phyloP scores from a whole-genome alignment of 371 early-diverging fungal genomes.

The Mortierella polycephala region DNA sequence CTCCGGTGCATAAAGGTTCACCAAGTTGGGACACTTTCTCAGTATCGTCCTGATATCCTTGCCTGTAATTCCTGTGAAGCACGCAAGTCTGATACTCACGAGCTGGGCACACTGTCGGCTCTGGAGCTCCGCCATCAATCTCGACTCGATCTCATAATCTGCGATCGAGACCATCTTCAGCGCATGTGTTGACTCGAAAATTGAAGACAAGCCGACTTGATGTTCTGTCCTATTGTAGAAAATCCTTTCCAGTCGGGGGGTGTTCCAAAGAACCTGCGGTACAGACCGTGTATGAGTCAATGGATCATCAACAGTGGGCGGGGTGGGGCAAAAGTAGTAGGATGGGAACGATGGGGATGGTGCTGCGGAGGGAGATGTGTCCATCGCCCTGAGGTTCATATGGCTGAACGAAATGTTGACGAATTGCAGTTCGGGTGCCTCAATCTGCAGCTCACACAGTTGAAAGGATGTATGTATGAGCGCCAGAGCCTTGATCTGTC shows the following conservation, averaged over 20 bases:
- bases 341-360: not conserved
- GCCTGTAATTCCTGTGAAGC: conserved; percentile 28
- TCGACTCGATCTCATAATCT: conserved; percentile 31
- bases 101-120: conserved; percentile 17
- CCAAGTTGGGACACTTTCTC: conserved; percentile 28
- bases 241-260: conserved; percentile 16
- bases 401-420: conserved; percentile 26
- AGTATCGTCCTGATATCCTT: conserved; percentile 22
- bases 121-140: conserved; percentile 10
- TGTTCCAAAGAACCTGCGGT: conserved; percentile 25
- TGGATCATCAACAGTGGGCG: not conserved
- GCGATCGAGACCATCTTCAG: conserved; percentile 22
- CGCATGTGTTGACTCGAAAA: conserved; percentile 5
- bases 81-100: conserved; percentile 27
- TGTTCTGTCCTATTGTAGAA: conserved; percentile 26
- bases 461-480: conserved; percentile 17
- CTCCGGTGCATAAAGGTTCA: conserved; percentile 27
- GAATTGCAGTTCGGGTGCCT: conserved; percentile 15
- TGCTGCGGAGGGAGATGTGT: not conserved
- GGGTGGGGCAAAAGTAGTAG: not conserved
- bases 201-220: conserved; percentile 4
- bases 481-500: conserved; percentile 21
- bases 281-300: not conserved
- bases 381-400: conserved; percentile 1
- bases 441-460: conserved; percentile 9